Evolutionary conservation across 2,329 filamentous ascomycete genomes (phyloP), one percentile per base, ranked within the genome.

Genomic region (Alternaria angustiovoidea): DNA sequence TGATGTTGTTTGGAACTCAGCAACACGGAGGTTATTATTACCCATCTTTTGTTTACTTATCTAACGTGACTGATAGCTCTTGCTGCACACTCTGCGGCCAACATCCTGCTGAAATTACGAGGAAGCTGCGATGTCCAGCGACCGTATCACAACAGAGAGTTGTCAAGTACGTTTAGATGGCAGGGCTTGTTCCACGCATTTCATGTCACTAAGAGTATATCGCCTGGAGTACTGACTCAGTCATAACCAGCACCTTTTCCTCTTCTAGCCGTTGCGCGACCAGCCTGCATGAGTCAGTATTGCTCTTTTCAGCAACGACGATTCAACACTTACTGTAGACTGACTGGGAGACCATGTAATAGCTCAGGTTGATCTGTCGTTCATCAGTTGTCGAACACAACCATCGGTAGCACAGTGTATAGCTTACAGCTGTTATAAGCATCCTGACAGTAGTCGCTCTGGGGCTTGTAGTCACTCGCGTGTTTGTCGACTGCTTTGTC

Each of bases 281-380:
- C 5, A 81, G 75, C 38, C 70, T 73, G 55, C 5, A 22, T 5
- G 18, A 5, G 41, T 61, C 26, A 61, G 54, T 20, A 22, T 48
- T 12, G 12, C 22, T 12, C 38, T 32, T 16, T 36, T 14, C 9
- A 11, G 4, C 16, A 48, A 7, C 7, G 0, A 16, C 11, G 24
- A 3, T 34, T 4, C 8, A 28, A 24, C 24, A 65, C 70, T 70
- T 56, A 73, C 70, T 81, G 80, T 22, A 81, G 58, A 57, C 75
- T 80, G 0, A 81, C 73, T 2, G 81, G 81, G 68, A 83, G 76
- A 4, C 81, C 81, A 54, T 83, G 76, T 6, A 82, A 73, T 14
- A 74, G 55, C 12, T 76, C 73, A 2, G 74, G 66, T 38, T 80
- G 65, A 59, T 81, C 79, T 81, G 55, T 4, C 7, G 16, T 14